Evolutionary conservation across 2,329 filamentous ascomycete species (phyloP).

Genomic region (Drechslerella dactyloides): DNA sequence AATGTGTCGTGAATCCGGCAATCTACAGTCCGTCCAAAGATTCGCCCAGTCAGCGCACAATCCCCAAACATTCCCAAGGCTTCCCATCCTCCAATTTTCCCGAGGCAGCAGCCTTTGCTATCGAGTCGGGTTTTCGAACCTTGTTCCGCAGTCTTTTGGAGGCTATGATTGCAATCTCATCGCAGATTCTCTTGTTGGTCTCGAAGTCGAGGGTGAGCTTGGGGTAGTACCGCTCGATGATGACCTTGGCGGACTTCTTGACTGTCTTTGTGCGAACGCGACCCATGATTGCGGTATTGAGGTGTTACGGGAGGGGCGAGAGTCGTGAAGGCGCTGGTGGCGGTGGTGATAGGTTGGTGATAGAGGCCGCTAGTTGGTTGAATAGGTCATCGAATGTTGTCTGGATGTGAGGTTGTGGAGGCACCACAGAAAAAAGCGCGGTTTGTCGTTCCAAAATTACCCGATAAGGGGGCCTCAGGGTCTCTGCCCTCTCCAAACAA

Average conservation of each 20-base stretch:
- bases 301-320: slow-evolving; percentile 16
- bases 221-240: slow-evolving; percentile 98
- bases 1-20: slow-evolving; percentile 96
- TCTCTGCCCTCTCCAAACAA: slow-evolving; percentile 26
- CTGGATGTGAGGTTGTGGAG: slow-evolving; percentile 14
- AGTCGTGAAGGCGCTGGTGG: slow-evolving; percentile 18
- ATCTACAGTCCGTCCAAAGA: slow-evolving; percentile 65
- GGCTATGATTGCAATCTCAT: slow-evolving; percentile 99
- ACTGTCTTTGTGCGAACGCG: slow-evolving; percentile 74
- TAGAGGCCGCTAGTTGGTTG: slow-evolving; percentile 18
- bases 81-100: slow-evolving; percentile 10
- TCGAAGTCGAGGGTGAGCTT: slow-evolving; percentile 99
- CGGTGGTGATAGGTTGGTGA: slow-evolving; percentile 24
- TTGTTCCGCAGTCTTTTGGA: slow-evolving; percentile 99
- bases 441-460: slow-evolving; percentile 44
- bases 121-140: slow-evolving; percentile 62
- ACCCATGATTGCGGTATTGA: slow-evolving; percentile 50
- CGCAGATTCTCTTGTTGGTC: slow-evolving; percentile 99
- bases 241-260: slow-evolving; percentile 95
- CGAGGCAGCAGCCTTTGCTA: slow-evolving; percentile 3
- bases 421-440: slow-evolving; percentile 28
- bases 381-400: slow-evolving; percentile 20
- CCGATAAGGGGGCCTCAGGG: slow-evolving; percentile 29
- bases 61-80: background rate
- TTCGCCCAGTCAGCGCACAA: slow-evolving; percentile 30